Percentiles rank a stretch among this genome's conserved stretches.
Evolutionary conservation across 108 stramenopile species (phyloP).

Genomic region (Craspedostauros australis): DNA sequence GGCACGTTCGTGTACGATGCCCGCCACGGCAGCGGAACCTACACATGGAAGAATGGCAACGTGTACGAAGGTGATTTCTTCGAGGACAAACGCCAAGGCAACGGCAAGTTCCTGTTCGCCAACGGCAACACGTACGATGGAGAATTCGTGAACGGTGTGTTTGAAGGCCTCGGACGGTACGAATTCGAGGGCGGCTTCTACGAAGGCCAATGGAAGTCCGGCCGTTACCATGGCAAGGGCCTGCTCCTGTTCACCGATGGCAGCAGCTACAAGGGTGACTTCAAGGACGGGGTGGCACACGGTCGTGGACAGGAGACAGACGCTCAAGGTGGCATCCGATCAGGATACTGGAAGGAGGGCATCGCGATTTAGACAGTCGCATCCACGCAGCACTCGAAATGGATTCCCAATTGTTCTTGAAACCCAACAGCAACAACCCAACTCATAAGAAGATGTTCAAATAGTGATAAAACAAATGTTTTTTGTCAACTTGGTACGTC

Average conservation of each 20-base stretch:
- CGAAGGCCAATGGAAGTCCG: conserved; percentile 37
- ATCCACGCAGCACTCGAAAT: no score
- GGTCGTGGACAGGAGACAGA: conserved; percentile 26
- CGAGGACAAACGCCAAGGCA: conserved; percentile 38
- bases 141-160: conserved; percentile 33
- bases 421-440: no score
- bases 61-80: conserved; percentile 33
- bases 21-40: conserved; percentile 37
- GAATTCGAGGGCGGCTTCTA: conserved; percentile 31
- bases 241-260: conserved; percentile 25
- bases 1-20: conserved; percentile 36
- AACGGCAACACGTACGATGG: conserved; percentile 48
- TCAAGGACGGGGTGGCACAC: conserved; percentile 25
- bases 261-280: conserved; percentile 28
- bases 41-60: conserved; percentile 36
- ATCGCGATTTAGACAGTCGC: no score
- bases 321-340: conserved; percentile 14
- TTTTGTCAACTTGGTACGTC: no score
- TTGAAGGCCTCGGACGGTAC: conserved; percentile 26
- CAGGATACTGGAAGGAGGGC: conserved; percentile 31
- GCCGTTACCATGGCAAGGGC: conserved; percentile 28
- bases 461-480: no score
- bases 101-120: conserved; percentile 32
- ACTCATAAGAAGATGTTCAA: no score
- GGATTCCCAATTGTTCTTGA: no score